Evolutionary conservation across 2,329 filamentous ascomycete species (phyloP), one percentile per base, ranked within the genome.

Genomic region (Aspergillus novofumigatus): DNA sequence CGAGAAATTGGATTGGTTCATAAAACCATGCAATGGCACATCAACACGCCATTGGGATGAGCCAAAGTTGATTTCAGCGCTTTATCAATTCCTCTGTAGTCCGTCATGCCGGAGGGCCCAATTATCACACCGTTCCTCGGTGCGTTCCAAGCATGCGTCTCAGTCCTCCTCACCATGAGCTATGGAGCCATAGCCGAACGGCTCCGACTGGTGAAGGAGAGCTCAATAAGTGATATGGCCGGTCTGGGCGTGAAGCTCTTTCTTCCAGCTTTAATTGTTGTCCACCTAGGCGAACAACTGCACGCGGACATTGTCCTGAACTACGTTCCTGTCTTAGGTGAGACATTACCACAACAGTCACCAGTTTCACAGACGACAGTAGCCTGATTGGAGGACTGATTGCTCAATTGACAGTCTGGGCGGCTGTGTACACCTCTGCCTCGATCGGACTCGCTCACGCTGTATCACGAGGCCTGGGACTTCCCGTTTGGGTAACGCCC

Each of bases 91-190:
- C 32, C 32, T n/a, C 8, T 23, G 42, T 20, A 45, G 17, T 28
- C 8, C 35, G n/a, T 35, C 51, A 60, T 14, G 4, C 64, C 62
- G 60, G 45, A 28, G 21, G 35, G 56, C 25, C 63, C 65, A 3
- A 51, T 72, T 11, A 17, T 66, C 17, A 53, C 63, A 28, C 71
- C 73, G 10, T 82, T 84, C 53, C 63, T 82, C 4, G 81, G 81
- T 28, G 81, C 81, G 5, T 67, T 84, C 6, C 81, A 85, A 67
- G 82, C 82, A 29, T 80, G 79, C 25, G 66, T 83, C 23, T 80
- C 80, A 1, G 81, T 84, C 0, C 69, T 84, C 1, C 67, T 85
- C 4, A 83, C 81, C 38, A 81, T 84, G 57, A 69, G 70, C 52
- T 82, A 79, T 57, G 82, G 82, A 41, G 79, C 81, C 14, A 58